A percentile compares a stretch with the other conserved stretches of the same genome.
Evolutionary conservation across 345 rosid species (phyloP).

Genomic region (Hibiscus syriacus): DNA sequence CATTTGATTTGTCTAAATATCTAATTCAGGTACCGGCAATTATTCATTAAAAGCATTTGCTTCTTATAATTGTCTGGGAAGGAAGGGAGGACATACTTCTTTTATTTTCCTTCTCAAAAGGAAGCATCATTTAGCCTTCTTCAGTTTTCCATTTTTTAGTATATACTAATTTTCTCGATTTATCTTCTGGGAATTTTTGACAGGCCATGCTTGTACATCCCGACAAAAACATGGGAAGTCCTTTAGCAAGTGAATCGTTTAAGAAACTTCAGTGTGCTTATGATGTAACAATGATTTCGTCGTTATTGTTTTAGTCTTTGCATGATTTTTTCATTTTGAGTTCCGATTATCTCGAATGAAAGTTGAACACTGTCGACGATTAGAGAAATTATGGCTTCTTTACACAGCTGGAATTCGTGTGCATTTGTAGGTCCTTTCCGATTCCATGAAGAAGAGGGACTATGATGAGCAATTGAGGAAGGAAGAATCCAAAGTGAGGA

Average conservation of each 20-base stretch:
- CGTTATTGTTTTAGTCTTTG: background rate
- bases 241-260: slow-evolving; percentile 91
- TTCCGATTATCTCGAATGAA: slow-evolving; percentile 1
- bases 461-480: slow-evolving; percentile 88
- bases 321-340: background rate
- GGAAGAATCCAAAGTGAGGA: slow-evolving; percentile 66
- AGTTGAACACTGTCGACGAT: background rate
- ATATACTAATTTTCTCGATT: background rate
- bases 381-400: background rate
- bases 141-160: background rate
- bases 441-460: slow-evolving; percentile 74
- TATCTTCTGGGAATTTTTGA: slow-evolving; percentile 15
- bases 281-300: slow-evolving; percentile 39
- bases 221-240: slow-evolving; percentile 94
- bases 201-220: slow-evolving; percentile 99
- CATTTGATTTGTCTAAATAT: slow-evolving; percentile 1
- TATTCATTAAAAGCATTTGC: background rate
- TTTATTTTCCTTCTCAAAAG: background rate
- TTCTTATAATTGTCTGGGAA: background rate
- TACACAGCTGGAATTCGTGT: slow-evolving; percentile 12
- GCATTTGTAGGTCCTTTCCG: slow-evolving; percentile 73
- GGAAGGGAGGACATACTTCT: background rate
- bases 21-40: background rate
- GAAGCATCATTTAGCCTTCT: background rate
- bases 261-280: slow-evolving; percentile 96